phyloP scores from a whole-genome alignment of 768 basidiomycete genomes.

The Cytidiella melzeri region DNA sequence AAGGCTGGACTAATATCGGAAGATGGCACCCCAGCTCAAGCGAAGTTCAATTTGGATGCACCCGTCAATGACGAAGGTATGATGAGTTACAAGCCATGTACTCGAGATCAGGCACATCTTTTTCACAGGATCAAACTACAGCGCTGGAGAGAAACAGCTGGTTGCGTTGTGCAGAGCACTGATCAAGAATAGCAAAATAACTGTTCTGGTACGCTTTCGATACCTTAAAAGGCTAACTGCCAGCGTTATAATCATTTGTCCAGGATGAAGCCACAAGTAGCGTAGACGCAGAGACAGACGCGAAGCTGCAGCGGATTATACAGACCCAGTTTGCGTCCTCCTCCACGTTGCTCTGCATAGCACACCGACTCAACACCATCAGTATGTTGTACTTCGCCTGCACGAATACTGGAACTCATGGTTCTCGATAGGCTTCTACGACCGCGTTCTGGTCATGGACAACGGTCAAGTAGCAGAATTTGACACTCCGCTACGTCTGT shows the following conservation, averaged over 20 bases:
- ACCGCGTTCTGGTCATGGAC: slow-evolving; percentile 73
- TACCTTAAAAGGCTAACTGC: neutral
- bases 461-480: slow-evolving; percentile 63
- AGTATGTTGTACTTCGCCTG: slow-evolving; percentile 20
- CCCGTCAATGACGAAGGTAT: slow-evolving; percentile 57
- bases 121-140: slow-evolving; percentile 36
- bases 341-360: slow-evolving; percentile 64
- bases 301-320: slow-evolving; percentile 85
- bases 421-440: slow-evolving; percentile 46
- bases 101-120: neutral
- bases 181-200: slow-evolving; percentile 63
- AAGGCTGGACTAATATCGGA: slow-evolving; percentile 54
- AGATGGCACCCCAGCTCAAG: slow-evolving; percentile 42
- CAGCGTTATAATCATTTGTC: neutral
- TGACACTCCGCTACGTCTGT: slow-evolving; percentile 65
- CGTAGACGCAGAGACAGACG: slow-evolving; percentile 82
- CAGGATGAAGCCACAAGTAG: slow-evolving; percentile 78
- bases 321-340: slow-evolving; percentile 76
- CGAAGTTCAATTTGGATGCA: slow-evolving; percentile 65
- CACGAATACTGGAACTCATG: slow-evolving; percentile 26
- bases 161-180: slow-evolving; percentile 81
- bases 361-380: slow-evolving; percentile 69
- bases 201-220: slow-evolving; percentile 55
- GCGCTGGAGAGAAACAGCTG: slow-evolving; percentile 81
- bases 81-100: neutral